Conservation (phyloP, 2,329 filamentous ascomycete species). For the Trichophyton simii region DNA sequence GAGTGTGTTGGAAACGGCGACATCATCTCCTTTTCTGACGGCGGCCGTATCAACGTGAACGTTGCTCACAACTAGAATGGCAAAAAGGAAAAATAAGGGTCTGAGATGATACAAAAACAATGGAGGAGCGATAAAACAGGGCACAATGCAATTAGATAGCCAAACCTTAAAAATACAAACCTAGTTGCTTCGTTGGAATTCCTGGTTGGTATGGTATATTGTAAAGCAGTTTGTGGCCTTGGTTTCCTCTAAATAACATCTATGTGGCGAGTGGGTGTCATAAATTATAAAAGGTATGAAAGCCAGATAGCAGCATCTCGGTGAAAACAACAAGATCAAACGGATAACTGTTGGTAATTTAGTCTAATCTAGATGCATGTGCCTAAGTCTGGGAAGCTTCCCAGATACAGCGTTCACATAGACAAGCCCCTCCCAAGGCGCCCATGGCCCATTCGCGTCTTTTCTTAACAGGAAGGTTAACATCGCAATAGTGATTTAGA, state of each 20-base stretch:
- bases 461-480: conserved; percentile 62
- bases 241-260: too few relatives aligned
- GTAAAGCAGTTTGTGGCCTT: background rate
- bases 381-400: conserved; percentile 39
- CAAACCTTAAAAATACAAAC: background rate
- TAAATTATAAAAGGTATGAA: too few relatives aligned
- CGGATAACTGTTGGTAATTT: background rate
- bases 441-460: conserved; percentile 81
- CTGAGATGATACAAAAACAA: background rate
- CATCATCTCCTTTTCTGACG: conserved; percentile 4
- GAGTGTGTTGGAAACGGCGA: conserved; percentile 9
- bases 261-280: too few relatives aligned
- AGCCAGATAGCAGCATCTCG: too few relatives aligned
- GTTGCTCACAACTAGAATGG: conserved; percentile 5
- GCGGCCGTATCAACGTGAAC: conserved; percentile 8
- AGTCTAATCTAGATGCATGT: background rate
- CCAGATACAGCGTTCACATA: conserved; percentile 67
- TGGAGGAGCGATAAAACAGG: background rate
- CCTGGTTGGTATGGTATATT: background rate
- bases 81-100: too few relatives aligned
- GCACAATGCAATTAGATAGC: background rate
- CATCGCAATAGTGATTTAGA: conserved; percentile 87
- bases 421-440: conserved; percentile 76
- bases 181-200: background rate
- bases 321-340: background rate